A percentile compares a stretch with the other conserved stretches of the same genome.
These are phyloP conservation scores for Erigeron philadelphicus DNA, from an alignment of 140 eudicot species.

Conservation along the genomic window DNA sequence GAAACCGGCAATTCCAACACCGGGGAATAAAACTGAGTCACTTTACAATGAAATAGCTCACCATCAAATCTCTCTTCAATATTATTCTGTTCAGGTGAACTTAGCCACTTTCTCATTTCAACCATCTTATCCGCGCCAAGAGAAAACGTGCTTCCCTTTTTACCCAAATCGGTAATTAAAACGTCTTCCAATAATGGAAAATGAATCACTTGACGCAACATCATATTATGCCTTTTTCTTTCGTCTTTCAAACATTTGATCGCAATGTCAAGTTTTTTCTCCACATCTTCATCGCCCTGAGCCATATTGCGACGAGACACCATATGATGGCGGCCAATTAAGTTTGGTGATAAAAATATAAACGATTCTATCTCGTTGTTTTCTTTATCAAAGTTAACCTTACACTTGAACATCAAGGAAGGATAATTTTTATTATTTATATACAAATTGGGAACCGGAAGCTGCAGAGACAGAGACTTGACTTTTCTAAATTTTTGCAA, in stretches of 20 bases:
- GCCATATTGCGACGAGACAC: neutral
- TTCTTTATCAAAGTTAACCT: neutral
- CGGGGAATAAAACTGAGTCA: neutral
- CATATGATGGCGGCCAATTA: neutral
- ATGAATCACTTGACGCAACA: neutral
- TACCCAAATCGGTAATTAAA: neutral
- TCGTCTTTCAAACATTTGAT: neutral
- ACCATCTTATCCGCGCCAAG: neutral
- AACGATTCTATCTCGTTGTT: neutral
- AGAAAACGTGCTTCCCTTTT: neutral
- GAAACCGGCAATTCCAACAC: conserved; percentile 3
- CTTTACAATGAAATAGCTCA: neutral
- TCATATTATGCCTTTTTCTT: neutral
- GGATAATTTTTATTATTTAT: neutral
- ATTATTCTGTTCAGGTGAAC: neutral
- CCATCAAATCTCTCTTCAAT: neutral
- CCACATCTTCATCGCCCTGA: conserved; percentile 1
- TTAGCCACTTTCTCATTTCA: neutral
- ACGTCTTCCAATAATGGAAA: neutral
- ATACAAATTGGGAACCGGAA: neutral
- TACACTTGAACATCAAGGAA: neutral
- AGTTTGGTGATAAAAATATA: neutral
- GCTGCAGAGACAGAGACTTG: neutral
- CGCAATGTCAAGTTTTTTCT: neutral
- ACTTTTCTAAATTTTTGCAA: neutral